Evolutionary conservation across 2,329 filamentous ascomycete genomes (phyloP), one percentile per base, ranked within the genome.

Genomic region (Elsinoe australis): DNA sequence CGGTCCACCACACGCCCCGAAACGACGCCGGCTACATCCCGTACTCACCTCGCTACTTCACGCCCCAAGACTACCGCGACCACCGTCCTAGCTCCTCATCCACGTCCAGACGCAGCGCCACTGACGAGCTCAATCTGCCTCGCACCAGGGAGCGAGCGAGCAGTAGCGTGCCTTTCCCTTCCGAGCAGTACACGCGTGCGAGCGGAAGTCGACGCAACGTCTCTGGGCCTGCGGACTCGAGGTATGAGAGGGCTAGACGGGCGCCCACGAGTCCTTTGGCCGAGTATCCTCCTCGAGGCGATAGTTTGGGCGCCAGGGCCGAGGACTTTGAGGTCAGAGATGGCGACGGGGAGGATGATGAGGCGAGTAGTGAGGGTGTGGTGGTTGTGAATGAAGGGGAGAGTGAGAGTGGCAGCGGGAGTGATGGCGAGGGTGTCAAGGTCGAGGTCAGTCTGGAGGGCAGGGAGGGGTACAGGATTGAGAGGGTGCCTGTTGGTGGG

Each of bases 31-130:
- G 49, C 21, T 58, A 57, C 42, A 42, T 47, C 4, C 46, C 50
- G 10, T 58, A 59, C 48, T 47, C 56, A 3, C 50, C 56, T 5
- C 58, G 59, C 45, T 60, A 57, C 52, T 59, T 59, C 44, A 22
- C 42, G 31, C 47, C 53, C 2, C 52, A 54, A 10, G 32, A 51
- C 54, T 24, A 35, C 49, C 17, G 49, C 51, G 32, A 48, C 55
- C 15, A 58, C 59, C 38, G 61, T 65, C 21, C 61, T 61, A 29
- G 29, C 1, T 28, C 24, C 1, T 68, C 70, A 19, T 64, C 64
- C 9, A 61, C 61, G 39, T 64, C 62, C 7, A 57, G 62, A 18
- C 67, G 67, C 55, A 67, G 70, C 14, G 61, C 74, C 18, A 69
- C 70, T 22, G 71, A 76, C 47, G 75, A 76, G 53, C 54, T 18